A percentile compares a stretch with the other conserved stretches of the same genome.
Evolutionary conservation across 78 protist genomes (phyloP).

Genomic region (Chrysochromulina tobinii): DNA sequence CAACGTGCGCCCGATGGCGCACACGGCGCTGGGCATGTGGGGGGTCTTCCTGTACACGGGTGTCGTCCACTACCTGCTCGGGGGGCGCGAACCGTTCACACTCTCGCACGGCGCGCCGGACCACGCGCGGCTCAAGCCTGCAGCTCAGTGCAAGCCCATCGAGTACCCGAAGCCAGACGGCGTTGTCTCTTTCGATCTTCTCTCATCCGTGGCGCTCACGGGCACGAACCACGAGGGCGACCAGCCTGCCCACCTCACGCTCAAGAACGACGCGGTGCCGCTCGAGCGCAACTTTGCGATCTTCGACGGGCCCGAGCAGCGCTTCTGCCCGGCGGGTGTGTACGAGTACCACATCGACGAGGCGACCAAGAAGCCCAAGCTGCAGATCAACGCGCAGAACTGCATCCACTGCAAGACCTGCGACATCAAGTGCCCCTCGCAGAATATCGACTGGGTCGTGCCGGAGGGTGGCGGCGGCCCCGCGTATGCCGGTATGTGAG

Average conservation of each 20-base stretch:
- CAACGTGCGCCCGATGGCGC: conserved; percentile 80
- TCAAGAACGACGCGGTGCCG: conserved; percentile 53
- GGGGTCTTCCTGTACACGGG: conserved; percentile 52
- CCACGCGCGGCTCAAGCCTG: conserved; percentile 34
- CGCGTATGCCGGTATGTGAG: conserved; percentile 67
- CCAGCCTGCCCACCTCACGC: conserved; percentile 87
- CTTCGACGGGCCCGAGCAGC: conserved; percentile 67
- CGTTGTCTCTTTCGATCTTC: conserved; percentile 85
- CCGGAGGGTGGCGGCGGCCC: conserved; percentile 97
- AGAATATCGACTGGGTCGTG: conserved; percentile 88
- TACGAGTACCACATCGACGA: conserved; percentile 82
- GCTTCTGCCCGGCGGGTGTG: conserved; percentile 98
- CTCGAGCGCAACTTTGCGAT: conserved; percentile 60
- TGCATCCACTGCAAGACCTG: conserved; percentile 98
- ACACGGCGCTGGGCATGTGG: conserved; percentile 16
- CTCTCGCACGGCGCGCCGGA: conserved; percentile 60
- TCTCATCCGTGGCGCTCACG: conserved; percentile 78
- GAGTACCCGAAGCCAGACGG: conserved; percentile 96
- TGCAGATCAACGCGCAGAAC: conserved; percentile 92
- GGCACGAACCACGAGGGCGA: conserved; percentile 93
- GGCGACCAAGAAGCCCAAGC: conserved; percentile 54
- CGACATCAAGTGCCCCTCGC: conserved; percentile 93
- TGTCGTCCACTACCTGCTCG: conserved; percentile 39
- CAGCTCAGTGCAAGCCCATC: conserved; percentile 46
- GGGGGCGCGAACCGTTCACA: conserved; percentile 87